Conservation (phyloP, 441 rosid species). For the Mallotus repandus region DNA sequence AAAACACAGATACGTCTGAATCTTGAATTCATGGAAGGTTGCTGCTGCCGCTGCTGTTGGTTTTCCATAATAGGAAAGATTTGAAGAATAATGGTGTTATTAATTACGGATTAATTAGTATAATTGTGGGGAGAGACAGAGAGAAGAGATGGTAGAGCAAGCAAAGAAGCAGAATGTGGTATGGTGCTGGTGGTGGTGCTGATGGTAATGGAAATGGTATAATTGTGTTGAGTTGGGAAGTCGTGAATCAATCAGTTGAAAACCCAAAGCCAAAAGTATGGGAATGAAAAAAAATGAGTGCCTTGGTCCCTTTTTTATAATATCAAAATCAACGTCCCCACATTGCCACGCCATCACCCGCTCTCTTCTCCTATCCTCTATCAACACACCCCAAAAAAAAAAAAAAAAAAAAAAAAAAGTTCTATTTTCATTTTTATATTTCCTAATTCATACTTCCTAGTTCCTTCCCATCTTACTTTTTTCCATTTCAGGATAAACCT, state of each 20-base stretch:
- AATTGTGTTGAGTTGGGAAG: conserved; percentile 6
- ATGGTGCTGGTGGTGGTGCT: background rate
- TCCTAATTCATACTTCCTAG: background rate
- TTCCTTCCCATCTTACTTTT: too few species aligned
- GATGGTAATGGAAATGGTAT: background rate
- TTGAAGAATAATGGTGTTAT: background rate
- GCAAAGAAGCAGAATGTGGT: background rate
- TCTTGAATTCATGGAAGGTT: conserved; percentile 48
- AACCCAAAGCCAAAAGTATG: conserved; percentile 23
- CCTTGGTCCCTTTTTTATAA: conserved; percentile 32
- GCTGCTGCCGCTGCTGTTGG: conserved; percentile 28
- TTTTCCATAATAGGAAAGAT: conserved; percentile 42
- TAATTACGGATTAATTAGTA: too few species aligned
- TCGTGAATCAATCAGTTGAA: conserved; percentile 16
- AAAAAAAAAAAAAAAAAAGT: too few species aligned
- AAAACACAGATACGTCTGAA: conserved; percentile 90
- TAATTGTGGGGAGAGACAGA: too few species aligned
- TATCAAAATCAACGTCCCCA: conserved; percentile 15
- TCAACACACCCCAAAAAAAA: too few species aligned
- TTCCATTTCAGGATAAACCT: too few species aligned
- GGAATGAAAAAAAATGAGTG: conserved; percentile 25
- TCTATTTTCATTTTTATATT: background rate
- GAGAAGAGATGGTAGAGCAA: background rate
- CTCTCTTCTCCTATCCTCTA: too few species aligned
- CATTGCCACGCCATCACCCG: conserved; percentile 5